Percentiles rank a stretch among this genome's conserved stretches.
phyloP scores from a whole-genome alignment of 306 rosid genomes.

The Vigna nakashimae region DNA sequence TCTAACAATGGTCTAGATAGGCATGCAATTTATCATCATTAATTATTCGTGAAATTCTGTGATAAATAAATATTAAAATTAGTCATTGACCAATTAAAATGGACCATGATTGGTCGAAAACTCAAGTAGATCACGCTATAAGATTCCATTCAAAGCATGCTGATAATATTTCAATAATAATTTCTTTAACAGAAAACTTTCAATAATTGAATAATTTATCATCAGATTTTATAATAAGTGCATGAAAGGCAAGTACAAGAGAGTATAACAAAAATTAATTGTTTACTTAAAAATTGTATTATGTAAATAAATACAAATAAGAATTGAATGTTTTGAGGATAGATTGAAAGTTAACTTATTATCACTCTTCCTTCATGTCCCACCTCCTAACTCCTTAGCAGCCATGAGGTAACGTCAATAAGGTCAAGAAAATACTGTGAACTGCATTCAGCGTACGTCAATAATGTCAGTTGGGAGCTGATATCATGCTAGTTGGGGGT shows the following conservation, averaged over 20 bases:
- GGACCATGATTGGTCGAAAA: not conserved
- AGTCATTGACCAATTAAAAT: not conserved
- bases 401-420: too few relatives aligned
- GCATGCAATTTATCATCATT: not conserved
- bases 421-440: not conserved
- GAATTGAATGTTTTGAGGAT: not conserved
- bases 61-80: not conserved
- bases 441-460: not conserved
- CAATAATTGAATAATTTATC: not conserved
- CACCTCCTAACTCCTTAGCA: too few relatives aligned
- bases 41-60: not conserved
- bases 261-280: not conserved
- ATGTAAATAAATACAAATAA: not conserved
- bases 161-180: not conserved
- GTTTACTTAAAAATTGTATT: not conserved
- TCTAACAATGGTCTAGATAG: not conserved
- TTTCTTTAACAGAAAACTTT: not conserved
- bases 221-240: not conserved
- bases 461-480: slow-evolving; percentile 15
- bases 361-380: too few relatives aligned
- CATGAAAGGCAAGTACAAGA: not conserved
- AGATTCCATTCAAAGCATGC: not conserved
- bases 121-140: not conserved
- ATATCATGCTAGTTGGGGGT: not conserved
- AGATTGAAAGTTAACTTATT: too few relatives aligned